Evolutionary conservation across 345 rosid genomes (phyloP), one percentile per base, ranked within the genome.

Genomic region (Crucihimalaya himalaica): DNA sequence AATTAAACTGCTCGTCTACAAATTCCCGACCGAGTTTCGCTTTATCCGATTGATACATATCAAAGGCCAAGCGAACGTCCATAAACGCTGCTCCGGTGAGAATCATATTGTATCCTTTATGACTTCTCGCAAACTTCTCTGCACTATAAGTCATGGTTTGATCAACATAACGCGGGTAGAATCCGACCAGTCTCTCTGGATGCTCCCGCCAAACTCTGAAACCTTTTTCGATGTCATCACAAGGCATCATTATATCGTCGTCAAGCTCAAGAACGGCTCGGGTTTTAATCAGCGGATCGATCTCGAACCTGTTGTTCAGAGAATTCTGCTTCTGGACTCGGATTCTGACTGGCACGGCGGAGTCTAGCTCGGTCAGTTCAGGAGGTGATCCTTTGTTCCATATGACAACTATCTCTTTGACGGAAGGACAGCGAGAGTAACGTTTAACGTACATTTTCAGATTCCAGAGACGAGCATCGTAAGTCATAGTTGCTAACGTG

Each of bases 351-450:
- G 98, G 97, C 32, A 95, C 99, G 0, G 87, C 89, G 0, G 98
- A 92, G 79, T 92, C 93, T 10, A 92, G 84, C 15, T 92, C 95
- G 7, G 83, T 62, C 21, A 67, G 50, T 32, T 82, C 19, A 0
- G 98, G 99, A 59, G 97, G 93, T 2, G 45, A 60, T 13, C 99
- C 99, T 83, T 86, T 95, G 88, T 95, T 95, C 99, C 99, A 95
- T 28, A 95, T 93, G 61, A 95, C 94, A 12, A 92, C 84, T 14
- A 95, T 95, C 84, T 95, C 99, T 71, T 83, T 89, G 35, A 95
- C 99, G 0, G 99, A 95, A 62, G 99, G 62, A 51, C 99, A 95
- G 65, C 90, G 89, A 3, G 99, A 95, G 78, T 95, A 95, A 78
- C 90, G 99, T 71, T 85, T 89, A 40, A 90, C 86, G 34, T 85